phyloP scores from a whole-genome alignment of 139 green algal genomes.

The Tetraselmis chui region DNA sequence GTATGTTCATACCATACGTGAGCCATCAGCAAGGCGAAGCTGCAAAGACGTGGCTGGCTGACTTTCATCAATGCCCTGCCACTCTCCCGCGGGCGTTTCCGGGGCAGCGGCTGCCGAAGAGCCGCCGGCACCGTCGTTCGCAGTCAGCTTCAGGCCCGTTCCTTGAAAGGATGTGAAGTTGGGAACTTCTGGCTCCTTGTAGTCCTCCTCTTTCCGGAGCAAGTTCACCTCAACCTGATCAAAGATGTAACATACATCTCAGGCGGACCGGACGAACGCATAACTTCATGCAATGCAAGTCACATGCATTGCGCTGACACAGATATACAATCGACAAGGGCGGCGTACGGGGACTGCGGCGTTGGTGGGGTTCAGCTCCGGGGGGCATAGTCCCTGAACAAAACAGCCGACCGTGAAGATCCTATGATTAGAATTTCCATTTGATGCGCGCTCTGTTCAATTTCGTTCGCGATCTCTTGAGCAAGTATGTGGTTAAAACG shows the following conservation, averaged over 20 bases:
- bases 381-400: slow-evolving; percentile 51
- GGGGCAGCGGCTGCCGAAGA: slow-evolving; percentile 8
- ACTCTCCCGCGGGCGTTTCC: slow-evolving; percentile 32
- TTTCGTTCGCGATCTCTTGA: slow-evolving; percentile 58
- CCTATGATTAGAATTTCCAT: background rate
- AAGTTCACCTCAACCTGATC: slow-evolving; percentile 81
- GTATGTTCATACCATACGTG: slow-evolving; percentile 41
- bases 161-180: slow-evolving; percentile 62
- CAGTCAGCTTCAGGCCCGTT: slow-evolving; percentile 44
- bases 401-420: slow-evolving; percentile 6
- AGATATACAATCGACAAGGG: background rate
- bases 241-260: no score
- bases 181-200: slow-evolving; percentile 41
- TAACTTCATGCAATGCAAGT: no score
- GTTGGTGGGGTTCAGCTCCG: slow-evolving; percentile 53
- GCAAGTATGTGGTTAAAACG: slow-evolving; percentile 18
- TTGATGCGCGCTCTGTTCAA: slow-evolving; percentile 1
- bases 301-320: background rate
- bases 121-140: background rate
- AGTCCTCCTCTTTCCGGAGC: slow-evolving; percentile 66
- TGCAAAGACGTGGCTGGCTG: slow-evolving; percentile 75
- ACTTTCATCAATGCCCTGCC: slow-evolving; percentile 62
- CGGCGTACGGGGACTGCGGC: slow-evolving; percentile 23
- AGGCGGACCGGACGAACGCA: no score
- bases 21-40: slow-evolving; percentile 75